phyloP scores from a whole-genome alignment of 305 asterid genomes.

The Fraxinus floribunda region DNA sequence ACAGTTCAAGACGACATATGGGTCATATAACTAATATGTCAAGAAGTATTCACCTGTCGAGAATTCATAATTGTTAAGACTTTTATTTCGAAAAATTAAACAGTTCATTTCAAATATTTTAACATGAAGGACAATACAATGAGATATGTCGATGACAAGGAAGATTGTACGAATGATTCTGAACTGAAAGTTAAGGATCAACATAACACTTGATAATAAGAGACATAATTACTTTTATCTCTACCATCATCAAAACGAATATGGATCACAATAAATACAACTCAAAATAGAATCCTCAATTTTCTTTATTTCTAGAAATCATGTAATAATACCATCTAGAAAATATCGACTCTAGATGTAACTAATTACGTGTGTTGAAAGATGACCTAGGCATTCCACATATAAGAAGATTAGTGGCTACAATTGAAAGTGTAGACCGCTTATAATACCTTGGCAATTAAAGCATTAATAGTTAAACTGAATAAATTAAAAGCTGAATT shows the following conservation, averaged over 20 bases:
- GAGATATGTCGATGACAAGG: too few relatives aligned
- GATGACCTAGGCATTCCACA: background rate
- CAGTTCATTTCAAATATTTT: too few relatives aligned
- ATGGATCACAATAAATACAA: background rate
- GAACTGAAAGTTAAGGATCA: too few relatives aligned
- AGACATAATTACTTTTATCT: background rate
- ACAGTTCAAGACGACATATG: too few relatives aligned
- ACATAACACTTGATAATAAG: too few relatives aligned
- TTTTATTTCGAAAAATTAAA: too few relatives aligned
- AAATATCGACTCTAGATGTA: background rate
- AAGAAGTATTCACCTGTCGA: too few relatives aligned
- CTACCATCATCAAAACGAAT: background rate
- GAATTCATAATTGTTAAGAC: too few relatives aligned
- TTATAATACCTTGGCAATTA: background rate
- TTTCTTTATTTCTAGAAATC: conserved; percentile 1
- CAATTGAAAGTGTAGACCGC: background rate
- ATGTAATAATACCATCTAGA: background rate
- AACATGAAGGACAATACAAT: too few relatives aligned
- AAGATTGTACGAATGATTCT: too few relatives aligned
- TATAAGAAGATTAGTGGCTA: background rate
- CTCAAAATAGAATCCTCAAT: background rate
- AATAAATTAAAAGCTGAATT: background rate
- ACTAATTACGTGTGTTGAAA: background rate
- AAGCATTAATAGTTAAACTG: background rate
- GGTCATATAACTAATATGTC: too few relatives aligned